Conservation (phyloP, 169 alveolate species). For the Besnoitia besnoiti region DNA sequence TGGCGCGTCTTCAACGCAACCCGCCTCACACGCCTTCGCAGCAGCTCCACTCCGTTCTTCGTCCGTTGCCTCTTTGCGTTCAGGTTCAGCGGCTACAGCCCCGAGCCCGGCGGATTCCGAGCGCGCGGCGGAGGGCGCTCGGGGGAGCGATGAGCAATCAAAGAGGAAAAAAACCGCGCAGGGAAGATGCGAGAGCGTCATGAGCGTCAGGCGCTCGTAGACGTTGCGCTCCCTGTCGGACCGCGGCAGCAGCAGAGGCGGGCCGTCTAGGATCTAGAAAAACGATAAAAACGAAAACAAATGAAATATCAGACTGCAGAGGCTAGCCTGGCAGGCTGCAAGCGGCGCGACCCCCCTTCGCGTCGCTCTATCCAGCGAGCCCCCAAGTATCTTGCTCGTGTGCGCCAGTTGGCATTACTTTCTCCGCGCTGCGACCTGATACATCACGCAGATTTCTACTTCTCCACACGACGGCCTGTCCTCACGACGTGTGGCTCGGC, state of each 20-base stretch:
- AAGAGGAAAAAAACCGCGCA: constrained; percentile 12
- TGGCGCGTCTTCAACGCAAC: background rate
- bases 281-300: background rate
- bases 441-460: no score
- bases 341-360: no score
- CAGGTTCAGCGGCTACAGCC: background rate
- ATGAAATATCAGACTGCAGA: background rate
- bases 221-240: background rate
- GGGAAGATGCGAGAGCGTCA: constrained; percentile 13
- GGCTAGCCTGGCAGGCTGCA: background rate
- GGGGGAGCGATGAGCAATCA: constrained; percentile 1
- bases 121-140: background rate
- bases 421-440: no score
- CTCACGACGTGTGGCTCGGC: no score
- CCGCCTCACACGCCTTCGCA: background rate
- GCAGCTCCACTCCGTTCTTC: background rate
- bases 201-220: constrained; percentile 21
- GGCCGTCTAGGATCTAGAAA: background rate
- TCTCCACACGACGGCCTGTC: no score
- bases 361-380: no score
- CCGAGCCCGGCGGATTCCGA: background rate
- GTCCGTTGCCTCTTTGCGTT: background rate
- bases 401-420: no score
- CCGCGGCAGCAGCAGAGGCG: constrained; percentile 13
- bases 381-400: no score